Conservation (phyloP, 2,329 filamentous ascomycete genomes). For the Falciphora oryzae region DNA sequence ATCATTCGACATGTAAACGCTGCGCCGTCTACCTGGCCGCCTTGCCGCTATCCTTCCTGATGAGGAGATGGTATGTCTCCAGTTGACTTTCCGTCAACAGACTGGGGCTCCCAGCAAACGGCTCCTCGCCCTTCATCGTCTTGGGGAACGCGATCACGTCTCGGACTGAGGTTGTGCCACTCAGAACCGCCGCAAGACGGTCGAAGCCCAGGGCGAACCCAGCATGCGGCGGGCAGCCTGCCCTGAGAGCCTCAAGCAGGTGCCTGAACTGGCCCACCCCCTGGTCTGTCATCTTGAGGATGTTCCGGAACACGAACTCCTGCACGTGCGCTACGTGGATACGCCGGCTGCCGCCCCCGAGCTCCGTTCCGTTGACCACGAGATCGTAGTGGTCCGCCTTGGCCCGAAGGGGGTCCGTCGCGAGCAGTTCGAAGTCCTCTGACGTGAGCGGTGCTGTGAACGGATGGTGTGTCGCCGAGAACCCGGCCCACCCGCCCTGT, state of each 20-base stretch:
- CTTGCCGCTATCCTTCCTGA: slow-evolving; percentile 8
- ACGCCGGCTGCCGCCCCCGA: slow-evolving; percentile 87
- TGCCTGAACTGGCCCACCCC: slow-evolving; percentile 80
- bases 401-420: slow-evolving; percentile 63
- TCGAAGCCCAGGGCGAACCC: slow-evolving; percentile 93
- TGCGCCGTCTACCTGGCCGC: too few relatives aligned
- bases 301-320: slow-evolving; percentile 75
- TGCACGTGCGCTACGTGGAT: slow-evolving; percentile 83
- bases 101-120: slow-evolving; percentile 73
- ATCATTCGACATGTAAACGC: too few relatives aligned
- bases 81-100: slow-evolving; percentile 54
- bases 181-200: slow-evolving; percentile 73
- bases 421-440: slow-evolving; percentile 68
- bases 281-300: slow-evolving; percentile 69
- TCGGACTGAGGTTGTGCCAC: slow-evolving; percentile 68
- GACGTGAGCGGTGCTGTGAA: slow-evolving; percentile 80
- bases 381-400: slow-evolving; percentile 91
- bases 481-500: slow-evolving; percentile 74
- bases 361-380: slow-evolving; percentile 89
- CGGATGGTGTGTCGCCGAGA: slow-evolving; percentile 87
- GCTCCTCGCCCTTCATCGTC: slow-evolving; percentile 81
- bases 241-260: slow-evolving; percentile 71
- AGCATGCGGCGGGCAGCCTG: slow-evolving; percentile 90
- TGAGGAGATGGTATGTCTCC: slow-evolving; percentile 38
- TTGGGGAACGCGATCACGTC: slow-evolving; percentile 99